Conservation (phyloP, 305 asterid species). For the Lippia alba region DNA sequence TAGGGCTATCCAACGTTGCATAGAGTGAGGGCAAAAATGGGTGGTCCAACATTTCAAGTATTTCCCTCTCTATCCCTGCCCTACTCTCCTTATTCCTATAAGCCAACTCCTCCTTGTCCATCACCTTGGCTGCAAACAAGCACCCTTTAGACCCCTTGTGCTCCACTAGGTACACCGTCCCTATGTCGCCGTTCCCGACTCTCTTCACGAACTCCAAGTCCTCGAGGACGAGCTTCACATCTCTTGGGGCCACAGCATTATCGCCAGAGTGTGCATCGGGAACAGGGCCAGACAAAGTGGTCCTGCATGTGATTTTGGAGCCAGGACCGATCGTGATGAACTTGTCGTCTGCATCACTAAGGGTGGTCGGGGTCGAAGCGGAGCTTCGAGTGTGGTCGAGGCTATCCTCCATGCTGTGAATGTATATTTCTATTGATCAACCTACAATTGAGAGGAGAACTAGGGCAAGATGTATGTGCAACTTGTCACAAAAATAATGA, state of each 20-base stretch:
- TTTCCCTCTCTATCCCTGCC: constrained; percentile 69
- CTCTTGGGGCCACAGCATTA: neutral
- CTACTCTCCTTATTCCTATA: constrained; percentile 66
- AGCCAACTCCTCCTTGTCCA: constrained; percentile 77
- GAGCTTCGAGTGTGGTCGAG: constrained; percentile 28
- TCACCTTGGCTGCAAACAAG: constrained; percentile 75
- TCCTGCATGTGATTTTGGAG: constrained; percentile 22
- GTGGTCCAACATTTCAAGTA: constrained; percentile 77
- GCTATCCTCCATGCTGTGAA: constrained; percentile 1
- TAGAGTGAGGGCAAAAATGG: constrained; percentile 78
- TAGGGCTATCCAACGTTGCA: constrained; percentile 59
- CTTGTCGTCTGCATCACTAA: constrained; percentile 26
- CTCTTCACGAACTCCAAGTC: constrained; percentile 57
- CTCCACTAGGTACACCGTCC: constrained; percentile 76
- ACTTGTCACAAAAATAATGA: neutral
- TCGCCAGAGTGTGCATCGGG: constrained; percentile 17
- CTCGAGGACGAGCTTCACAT: constrained; percentile 42
- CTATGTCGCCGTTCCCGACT: constrained; percentile 79
- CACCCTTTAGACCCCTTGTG: constrained; percentile 52
- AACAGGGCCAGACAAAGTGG: constrained; percentile 9
- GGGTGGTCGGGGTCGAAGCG: constrained; percentile 22
- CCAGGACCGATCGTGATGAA: constrained; percentile 25
- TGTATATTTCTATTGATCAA: constrained; percentile 31
- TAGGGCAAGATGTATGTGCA: neutral
- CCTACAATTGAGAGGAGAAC: neutral